Percentiles rank a stretch among this genome's conserved stretches.
Evolutionary conservation across 345 rosid genomes (phyloP).

Genomic region (Euphorbia pulcherrima): DNA sequence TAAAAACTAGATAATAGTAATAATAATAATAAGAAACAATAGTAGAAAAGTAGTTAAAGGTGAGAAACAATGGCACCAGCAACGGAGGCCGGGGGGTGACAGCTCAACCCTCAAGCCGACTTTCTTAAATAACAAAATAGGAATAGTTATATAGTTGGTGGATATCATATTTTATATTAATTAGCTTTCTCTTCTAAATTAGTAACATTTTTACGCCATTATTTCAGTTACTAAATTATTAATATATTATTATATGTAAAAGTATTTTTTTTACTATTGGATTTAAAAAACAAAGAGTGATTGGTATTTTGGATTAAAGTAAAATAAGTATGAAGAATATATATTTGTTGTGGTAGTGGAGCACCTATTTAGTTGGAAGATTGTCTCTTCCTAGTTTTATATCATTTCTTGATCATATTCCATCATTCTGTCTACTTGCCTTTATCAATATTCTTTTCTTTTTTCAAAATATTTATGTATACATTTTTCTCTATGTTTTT

Average conservation of each 20-base stretch:
- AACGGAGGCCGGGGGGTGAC: slow-evolving; percentile 32
- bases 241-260: no score
- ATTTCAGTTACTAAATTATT: no score
- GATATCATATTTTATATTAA: neutral
- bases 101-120: slow-evolving; percentile 39
- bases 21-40: neutral
- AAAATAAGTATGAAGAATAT: no score
- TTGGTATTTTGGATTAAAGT: no score
- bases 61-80: slow-evolving; percentile 20
- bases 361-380: slow-evolving; percentile 17
- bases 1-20: neutral
- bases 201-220: no score
- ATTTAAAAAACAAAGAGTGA: no score
- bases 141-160: slow-evolving; percentile 11
- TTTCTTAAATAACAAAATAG: slow-evolving; percentile 21
- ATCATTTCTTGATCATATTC: neutral
- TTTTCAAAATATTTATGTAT: no score
- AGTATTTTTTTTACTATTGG: no score
- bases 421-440: neutral
- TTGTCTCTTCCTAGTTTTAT: slow-evolving; percentile 2
- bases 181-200: neutral
- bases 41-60: neutral
- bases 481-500: no score
- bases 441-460: neutral
- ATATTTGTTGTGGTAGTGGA: neutral